Evolutionary conservation across 2,329 filamentous ascomycete genomes (phyloP), one percentile per base, ranked within the genome.

Genomic region (Pyricularia grisea): DNA sequence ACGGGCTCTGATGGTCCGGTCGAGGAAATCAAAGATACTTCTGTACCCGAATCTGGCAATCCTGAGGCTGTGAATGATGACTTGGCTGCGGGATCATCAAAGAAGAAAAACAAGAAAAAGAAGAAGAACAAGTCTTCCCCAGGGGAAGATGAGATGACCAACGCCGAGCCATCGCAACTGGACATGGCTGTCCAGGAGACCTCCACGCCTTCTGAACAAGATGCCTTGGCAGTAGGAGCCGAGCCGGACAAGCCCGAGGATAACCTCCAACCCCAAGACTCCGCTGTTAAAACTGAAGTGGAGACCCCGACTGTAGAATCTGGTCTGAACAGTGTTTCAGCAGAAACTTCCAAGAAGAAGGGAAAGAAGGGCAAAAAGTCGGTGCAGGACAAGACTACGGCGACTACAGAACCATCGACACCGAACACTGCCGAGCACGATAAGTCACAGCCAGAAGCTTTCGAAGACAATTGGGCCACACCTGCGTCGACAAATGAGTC

Each of bases 61-160:
- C 28, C 28, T 25, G 66, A 66, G 11, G 27, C 20, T 28, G n/a
- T 67, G 6, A 70, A 67, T 6, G 70, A 70, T 60, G 71, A 70
- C 11, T 69, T 68, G 69, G n/a, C 70, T 4, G 71, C 74, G n/a
- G 72, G 71, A 4, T 73, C 74, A 65, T 73, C 75, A 20, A 71
- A 73, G 4, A 83, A 77, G 68, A 69, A 66, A 31, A 33, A 36
- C 42, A 68, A 69, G 63, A 68, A 67, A 30, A 66, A 20, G 25
- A 64, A 69, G 50, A 68, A 20, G 25, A 64, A 69, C 61, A 68
- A 66, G 50, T 65, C 72, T 61, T 11, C 58, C 0, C 42, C 42
- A n/a, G 42, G 42, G 9, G 42, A 55, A n/a, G 17, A 55, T 55
- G 42, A 55, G 17, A 55, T 55, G 42, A 55, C 20, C 17, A 55